Base-by-base conservation (phyloP, 768 basidiomycete species). In the Mycena crocata region DNA sequence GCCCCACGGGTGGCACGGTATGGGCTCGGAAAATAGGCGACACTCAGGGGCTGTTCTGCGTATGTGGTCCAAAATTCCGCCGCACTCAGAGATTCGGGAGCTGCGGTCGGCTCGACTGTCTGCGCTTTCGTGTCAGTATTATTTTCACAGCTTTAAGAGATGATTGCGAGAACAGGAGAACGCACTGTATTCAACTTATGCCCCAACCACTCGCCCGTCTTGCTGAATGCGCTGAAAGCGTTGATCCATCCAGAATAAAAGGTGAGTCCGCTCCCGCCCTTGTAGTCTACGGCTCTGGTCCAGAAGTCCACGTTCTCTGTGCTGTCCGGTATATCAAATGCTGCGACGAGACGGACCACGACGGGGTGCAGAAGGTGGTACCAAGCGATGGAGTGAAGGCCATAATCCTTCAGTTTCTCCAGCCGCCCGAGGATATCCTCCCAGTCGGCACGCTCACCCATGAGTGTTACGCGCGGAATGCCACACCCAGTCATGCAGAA, bases 401-500 rank as follows among this genome's bases (percentile, higher is more conserved):
- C 85, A 52, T 80, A 83, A 15, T 72, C 69, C 35, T 75, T 73
- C 46, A 85, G 71, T 59, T 78, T 81, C 21, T 84, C 82, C 24
- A 84, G 61, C 12, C 83, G 75, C 10, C 39, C 7, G 9, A 80
- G 72, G 14, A 85, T 73, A 9, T 69, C 68, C 23, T 78, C 64
- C 78, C 81, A 85, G 68, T 86, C 85, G 1, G 69, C 55, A 37
- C 75, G 77, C 42, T 76, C 76, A 0, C 85, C 85, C 54, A 80
- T 75, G 30, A 86, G 78, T 10, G 83, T 85, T 54, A 86, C 77
- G 31, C 72, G 77, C 14, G 86, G 83, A 3, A 86, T 80, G 1
- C 86, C 85, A 48, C 84, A 84, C n/a, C 54, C 58, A 5, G 76
- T 56, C 9, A 32, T 37, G 45, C 79, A 72, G 31, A 68, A 74